Evolutionary conservation across 1,284 basidiomycete species (phyloP).

Genomic region (Paramarasmius palmivorus): DNA sequence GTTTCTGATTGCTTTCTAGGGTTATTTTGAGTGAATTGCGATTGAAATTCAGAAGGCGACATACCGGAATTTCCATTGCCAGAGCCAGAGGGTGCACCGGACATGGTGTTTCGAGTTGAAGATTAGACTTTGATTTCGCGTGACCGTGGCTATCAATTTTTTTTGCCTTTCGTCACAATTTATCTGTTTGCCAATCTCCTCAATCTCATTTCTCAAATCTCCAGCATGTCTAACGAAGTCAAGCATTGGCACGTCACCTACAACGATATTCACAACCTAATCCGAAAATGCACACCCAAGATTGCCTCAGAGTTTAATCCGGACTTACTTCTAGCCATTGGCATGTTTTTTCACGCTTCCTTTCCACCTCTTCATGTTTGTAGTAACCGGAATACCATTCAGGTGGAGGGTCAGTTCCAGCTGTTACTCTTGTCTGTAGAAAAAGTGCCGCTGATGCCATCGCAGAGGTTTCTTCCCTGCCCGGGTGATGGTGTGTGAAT

Average conservation of each 20-base stretch:
- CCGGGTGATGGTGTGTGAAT: constrained; percentile 71
- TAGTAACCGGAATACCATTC: constrained; percentile 7
- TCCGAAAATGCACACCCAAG: constrained; percentile 57
- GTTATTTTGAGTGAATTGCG: constrained; percentile 14
- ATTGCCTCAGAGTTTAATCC: constrained; percentile 75
- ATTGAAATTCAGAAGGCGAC: constrained; percentile 1
- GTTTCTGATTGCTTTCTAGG: constrained; percentile 18
- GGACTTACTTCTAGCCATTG: constrained; percentile 80
- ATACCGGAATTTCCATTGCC: not conserved
- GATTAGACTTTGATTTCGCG: not conserved
- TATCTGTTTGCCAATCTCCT: too few relatives aligned
- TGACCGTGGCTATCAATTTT: not conserved
- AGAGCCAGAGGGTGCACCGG: constrained; percentile 13
- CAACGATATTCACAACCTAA: constrained; percentile 84
- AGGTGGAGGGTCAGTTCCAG: constrained; percentile 75
- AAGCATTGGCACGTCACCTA: constrained; percentile 75
- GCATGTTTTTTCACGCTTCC: constrained; percentile 36
- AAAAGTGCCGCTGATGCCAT: constrained; percentile 10
- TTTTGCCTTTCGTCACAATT: too few relatives aligned
- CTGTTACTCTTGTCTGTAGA: constrained; percentile 12
- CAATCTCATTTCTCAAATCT: constrained; percentile 7
- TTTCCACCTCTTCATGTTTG: constrained; percentile 12
- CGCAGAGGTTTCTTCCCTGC: constrained; percentile 91
- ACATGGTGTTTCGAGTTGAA: constrained; percentile 12
- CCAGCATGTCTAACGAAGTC: constrained; percentile 42